Percentiles rank a stretch among this genome's conserved stretches.
Conservation (phyloP, 2,329 filamentous ascomycete species). For the Drechslerella coelobrocha region DNA sequence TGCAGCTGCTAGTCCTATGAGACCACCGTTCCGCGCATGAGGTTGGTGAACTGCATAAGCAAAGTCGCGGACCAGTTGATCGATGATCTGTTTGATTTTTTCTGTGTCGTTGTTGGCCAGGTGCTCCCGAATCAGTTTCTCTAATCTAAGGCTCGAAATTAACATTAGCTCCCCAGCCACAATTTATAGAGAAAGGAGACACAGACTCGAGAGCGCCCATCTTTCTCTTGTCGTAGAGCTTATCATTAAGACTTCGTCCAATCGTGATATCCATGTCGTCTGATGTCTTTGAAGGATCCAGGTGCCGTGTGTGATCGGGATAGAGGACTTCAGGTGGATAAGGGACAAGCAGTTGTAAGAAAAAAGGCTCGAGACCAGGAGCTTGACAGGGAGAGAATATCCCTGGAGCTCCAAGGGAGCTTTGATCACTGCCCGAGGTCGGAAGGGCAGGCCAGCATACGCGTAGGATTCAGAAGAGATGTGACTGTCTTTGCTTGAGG, state of each 20-base stretch:
- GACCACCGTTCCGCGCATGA: constrained; percentile 91
- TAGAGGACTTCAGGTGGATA: constrained; percentile 9
- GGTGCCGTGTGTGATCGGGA: constrained; percentile 7
- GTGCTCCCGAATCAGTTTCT: constrained; percentile 86
- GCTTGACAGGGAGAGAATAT: constrained; percentile 15
- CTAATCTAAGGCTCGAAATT: constrained; percentile 68
- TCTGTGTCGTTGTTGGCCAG: constrained; percentile 77
- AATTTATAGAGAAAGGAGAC: constrained; percentile 12
- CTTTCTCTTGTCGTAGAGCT: constrained; percentile 98
- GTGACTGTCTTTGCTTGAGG: neutral
- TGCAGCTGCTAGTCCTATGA: constrained; percentile 93
- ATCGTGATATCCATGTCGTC: constrained; percentile 80
- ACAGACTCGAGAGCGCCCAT: constrained; percentile 92
- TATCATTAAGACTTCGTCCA: constrained; percentile 91
- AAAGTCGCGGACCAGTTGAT: constrained; percentile 96
- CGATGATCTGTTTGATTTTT: constrained; percentile 83
- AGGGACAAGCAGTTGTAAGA: constrained; percentile 12
- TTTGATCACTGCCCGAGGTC: constrained; percentile 22
- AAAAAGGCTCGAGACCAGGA: constrained; percentile 24
- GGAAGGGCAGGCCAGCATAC: constrained; percentile 31
- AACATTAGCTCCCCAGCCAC: constrained; percentile 3
- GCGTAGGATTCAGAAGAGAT: constrained; percentile 4
- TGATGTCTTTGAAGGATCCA: constrained; percentile 17
- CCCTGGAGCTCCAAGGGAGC: constrained; percentile 35
- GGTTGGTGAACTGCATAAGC: constrained; percentile 97